These are phyloP conservation scores for Neopestalotiopsis sp. DNA, from an alignment of 2,329 filamentous ascomycete genomes.

Conservation along the genomic window DNA sequence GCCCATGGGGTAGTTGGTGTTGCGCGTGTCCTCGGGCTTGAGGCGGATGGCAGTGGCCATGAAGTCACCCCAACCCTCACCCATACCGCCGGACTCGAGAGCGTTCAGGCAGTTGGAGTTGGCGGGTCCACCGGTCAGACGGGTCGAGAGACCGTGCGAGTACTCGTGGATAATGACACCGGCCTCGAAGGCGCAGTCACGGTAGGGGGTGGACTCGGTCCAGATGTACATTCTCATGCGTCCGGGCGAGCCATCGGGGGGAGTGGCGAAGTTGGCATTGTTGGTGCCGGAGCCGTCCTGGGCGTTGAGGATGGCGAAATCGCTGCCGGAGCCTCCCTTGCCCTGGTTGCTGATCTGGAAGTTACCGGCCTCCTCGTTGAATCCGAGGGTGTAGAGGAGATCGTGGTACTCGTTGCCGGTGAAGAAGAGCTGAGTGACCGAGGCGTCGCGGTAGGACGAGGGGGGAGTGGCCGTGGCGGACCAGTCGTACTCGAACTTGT, in stretches of 20 bases:
- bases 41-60: slow-evolving; percentile 54
- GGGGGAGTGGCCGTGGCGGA: slow-evolving; percentile 40
- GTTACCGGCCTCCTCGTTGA: slow-evolving; percentile 64
- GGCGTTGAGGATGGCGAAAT: slow-evolving; percentile 60
- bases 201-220: slow-evolving; percentile 50
- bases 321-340: slow-evolving; percentile 54
- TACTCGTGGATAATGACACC: slow-evolving; percentile 67
- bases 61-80: slow-evolving; percentile 58
- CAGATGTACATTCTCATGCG: slow-evolving; percentile 67
- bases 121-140: slow-evolving; percentile 62
- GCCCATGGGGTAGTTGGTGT: slow-evolving; percentile 51
- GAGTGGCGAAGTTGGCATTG: slow-evolving; percentile 64
- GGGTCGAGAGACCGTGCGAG: slow-evolving; percentile 61
- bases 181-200: slow-evolving; percentile 64
- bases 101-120: slow-evolving; percentile 53
- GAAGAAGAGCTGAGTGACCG: slow-evolving; percentile 66
- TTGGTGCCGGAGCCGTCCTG: slow-evolving; percentile 61
- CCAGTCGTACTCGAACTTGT: slow-evolving; percentile 56
- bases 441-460: slow-evolving; percentile 55
- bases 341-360: slow-evolving; percentile 64
- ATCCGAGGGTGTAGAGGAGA: slow-evolving; percentile 61
- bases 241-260: slow-evolving; percentile 53
- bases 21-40: slow-evolving; percentile 48
- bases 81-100: slow-evolving; percentile 53
- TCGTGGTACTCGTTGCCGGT: slow-evolving; percentile 66